These are phyloP conservation scores for Moesziomyces sp. DNA, from an alignment of 1,284 basidiomycete genomes.

Conservation along the genomic window DNA sequence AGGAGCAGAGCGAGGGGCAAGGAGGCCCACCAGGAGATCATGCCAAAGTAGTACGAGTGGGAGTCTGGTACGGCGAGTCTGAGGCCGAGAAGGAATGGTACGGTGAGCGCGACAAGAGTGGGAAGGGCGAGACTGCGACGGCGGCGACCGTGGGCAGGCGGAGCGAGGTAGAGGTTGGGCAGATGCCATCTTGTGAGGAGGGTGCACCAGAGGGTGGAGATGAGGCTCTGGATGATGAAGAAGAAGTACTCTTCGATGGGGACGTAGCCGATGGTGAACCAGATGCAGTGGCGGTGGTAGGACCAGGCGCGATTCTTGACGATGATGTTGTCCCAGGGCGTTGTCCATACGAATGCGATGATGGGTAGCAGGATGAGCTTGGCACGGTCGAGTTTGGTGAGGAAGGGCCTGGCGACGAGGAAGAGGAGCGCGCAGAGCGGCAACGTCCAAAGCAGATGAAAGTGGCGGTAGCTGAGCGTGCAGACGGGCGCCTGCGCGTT, in stretches of 20 bases:
- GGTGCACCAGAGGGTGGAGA: conserved; percentile 56
- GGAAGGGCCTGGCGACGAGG: conserved; percentile 48
- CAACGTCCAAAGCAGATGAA: conserved; percentile 57
- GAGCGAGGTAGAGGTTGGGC: conserved; percentile 42
- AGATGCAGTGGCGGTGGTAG: conserved; percentile 57
- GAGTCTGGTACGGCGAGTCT: conserved; percentile 22
- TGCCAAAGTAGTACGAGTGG: conserved; percentile 57
- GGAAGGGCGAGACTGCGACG: conserved; percentile 9
- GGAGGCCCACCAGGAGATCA: conserved; percentile 61
- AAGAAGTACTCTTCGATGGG: conserved; percentile 64
- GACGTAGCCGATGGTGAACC: conserved; percentile 57
- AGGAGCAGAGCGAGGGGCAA: conserved; percentile 53
- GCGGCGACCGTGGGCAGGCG: neutral
- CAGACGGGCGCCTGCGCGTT: conserved; percentile 43
- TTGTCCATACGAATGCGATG: conserved; percentile 63
- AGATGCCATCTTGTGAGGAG: conserved; percentile 56
- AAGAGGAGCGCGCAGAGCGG: conserved; percentile 51
- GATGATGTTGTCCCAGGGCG: conserved; percentile 61
- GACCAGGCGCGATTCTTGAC: conserved; percentile 58
- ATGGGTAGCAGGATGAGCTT: conserved; percentile 57
- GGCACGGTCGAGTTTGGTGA: conserved; percentile 54
- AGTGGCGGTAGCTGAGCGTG: conserved; percentile 54
- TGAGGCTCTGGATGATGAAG: conserved; percentile 62
- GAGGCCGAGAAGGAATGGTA: conserved; percentile 21
- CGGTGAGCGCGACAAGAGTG: conserved; percentile 7